Percentiles rank a stretch among this genome's conserved stretches.
These are phyloP conservation scores for Mikania micrantha DNA, from an alignment of 129 eudicot genomes.

Conservation along the genomic window DNA sequence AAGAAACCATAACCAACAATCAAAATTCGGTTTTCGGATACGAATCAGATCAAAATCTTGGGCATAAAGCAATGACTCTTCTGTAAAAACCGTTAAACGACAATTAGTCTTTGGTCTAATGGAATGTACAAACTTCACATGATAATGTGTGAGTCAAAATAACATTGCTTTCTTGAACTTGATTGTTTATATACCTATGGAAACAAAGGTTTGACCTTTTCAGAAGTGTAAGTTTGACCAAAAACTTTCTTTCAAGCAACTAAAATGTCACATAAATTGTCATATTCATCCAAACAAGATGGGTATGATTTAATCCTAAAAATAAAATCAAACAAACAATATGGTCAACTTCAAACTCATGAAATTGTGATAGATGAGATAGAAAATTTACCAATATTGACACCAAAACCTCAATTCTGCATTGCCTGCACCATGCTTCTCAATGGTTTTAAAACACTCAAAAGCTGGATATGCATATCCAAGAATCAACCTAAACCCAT, in stretches of 20 bases:
- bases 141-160: neutral
- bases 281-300: conserved; percentile 13
- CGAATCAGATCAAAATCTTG: neutral
- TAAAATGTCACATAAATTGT: conserved; percentile 5
- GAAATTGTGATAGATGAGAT: neutral
- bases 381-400: conserved; percentile 66
- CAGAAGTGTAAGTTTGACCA: conserved; percentile 2
- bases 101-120: too few relatives aligned
- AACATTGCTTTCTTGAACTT: neutral
- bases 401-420: conserved; percentile 94
- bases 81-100: too few relatives aligned
- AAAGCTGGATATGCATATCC: conserved; percentile 98
- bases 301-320: conserved; percentile 6
- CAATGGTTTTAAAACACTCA: conserved; percentile 86
- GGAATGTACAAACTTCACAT: neutral
- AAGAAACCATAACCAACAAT: conserved; percentile 9
- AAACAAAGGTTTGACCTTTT: conserved; percentile 3
- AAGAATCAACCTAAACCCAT: conserved; percentile 54
- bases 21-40: neutral
- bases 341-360: neutral
- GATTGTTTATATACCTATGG: neutral
- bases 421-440: conserved; percentile 65
- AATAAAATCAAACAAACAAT: conserved; percentile 1
- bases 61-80: neutral
- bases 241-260: conserved; percentile 3